Base-by-base conservation (phyloP, 1,284 basidiomycete species). In the Marasmius sp. region DNA sequence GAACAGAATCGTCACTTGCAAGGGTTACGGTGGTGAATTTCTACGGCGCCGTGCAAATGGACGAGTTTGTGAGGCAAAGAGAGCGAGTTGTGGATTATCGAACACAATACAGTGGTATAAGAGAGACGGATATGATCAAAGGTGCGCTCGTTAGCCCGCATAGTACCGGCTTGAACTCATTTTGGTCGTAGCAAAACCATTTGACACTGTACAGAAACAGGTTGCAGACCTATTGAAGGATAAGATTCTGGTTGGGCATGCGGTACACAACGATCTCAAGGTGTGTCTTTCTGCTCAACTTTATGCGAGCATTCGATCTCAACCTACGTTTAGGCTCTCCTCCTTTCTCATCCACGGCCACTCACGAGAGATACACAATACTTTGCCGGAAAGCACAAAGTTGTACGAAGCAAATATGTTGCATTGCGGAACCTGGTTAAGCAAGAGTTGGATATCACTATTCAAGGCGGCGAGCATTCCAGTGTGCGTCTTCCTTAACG, bases 21-120 rank as follows among this genome's bases (percentile, higher is more conserved):
- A 89, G 96, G 49, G 94, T 98, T 59, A 94, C 92, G 51, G 75
- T 98, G 48, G 95, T 98, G 63, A 97, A 98, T 74, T 97, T 88
- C 72, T 82, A 95, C 69, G 97, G 97, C 0, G 86, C 82, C 6
- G 79, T 93, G 27, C 77, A 92, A 45, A 74, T 97, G 64, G 97
- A 99, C 70, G 90, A 84, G 38, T 97, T 95, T 67, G 97, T 99
- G 20, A 79, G 84, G 61, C 96, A 95, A 67, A 82, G 89, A 56
- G 96, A 98, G 71, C 85, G 85, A 37, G 95, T 99, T 1, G 92
- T 94, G 6, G 96, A 99, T 76, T 98, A 96, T 77, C 81, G 95
- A 50, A 99, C 97, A 0, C 87, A 91, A 79, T 95, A 89, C 66
- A 96, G 93, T 67, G 97, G 97, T 0, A 86, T 99, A 3, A 79